Base-by-base conservation (phyloP, 495 filamentous ascomycete species). In the Penicillium nucicola region DNA sequence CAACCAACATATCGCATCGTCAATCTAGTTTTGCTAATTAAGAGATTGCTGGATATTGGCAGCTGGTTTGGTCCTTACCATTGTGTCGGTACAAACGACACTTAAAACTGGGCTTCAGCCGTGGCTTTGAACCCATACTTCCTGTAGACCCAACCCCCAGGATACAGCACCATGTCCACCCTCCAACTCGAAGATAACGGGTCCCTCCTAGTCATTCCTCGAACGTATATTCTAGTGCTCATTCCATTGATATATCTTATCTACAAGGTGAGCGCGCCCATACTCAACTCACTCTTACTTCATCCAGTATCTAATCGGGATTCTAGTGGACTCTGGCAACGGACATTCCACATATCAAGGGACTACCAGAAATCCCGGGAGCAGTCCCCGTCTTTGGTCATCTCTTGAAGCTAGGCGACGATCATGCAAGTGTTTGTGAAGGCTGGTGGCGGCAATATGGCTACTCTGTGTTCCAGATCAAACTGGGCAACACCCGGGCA, bases 401-500 rank as follows among this genome's bases (percentile, higher is more conserved):
- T 61, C 69, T 84, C 0, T 65, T 78, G n/a, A 58, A 72, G 33
- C 74, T 82, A 7, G 79, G 80, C 9, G 76, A 77, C 3, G 76
- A 82, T 41, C 79, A 84, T 58, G 79, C 80, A 11, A 77, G 63
- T 0, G 66, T 75, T 1, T 80, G 74, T 25, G 77, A 80, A 45
- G 55, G 63, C 40, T 82, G 78, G 78, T 78, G 73, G 75, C 65
- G 71, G 1, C 53, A 80, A 52, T 78, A 80, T 57, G 60, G 67
- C 5, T 53, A 72, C n/a, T 73, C 77, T 13, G 73, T 80, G 37
- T 83, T 77, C 50, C 80, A 83, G 52, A 77, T 83, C 38, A 65
- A 66, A 6, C 61, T 83, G 1, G 80, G 79, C 1, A 81, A 80
- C 47, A 81, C 74, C 0, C 58, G 76, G 2, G 74, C 72, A 0